Base-by-base conservation (phyloP, 495 filamentous ascomycete genomes). In the Lentithecium fluviatile region DNA sequence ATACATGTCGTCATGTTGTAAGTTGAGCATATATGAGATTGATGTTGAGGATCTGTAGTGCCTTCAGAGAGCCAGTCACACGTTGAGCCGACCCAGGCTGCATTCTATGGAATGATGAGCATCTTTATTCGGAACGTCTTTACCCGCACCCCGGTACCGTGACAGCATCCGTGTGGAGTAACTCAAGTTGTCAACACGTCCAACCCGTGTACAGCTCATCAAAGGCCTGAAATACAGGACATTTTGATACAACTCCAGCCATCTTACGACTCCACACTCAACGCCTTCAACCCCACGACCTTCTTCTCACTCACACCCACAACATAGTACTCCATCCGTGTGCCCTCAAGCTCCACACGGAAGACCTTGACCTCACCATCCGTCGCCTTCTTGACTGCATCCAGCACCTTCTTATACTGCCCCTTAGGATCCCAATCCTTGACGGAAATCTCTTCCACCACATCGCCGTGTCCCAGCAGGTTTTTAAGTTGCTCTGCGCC, bases 351-450 rank as follows among this genome's bases (percentile, higher is more conserved):
- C 48, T 76, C 75, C 15, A 93, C 81, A 52, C 82, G 76, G 62
- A 91, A 96, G n/a, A 93, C 81, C 70, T 83, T 81, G 45, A 91
- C 76, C 66, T 89, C 85, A 32, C 88, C 87, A n/a, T 70, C 67
- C 1, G 76, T 74, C 59, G 78, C 83, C 73, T 79, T 69, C 64
- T 74, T 72, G 29, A 87, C 81, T 26, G 82, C 83, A 37, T 84
- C 78, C 6, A 87, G 57, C 10, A 89, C 66, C 17, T 78, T 74
- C 32, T 67, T 73, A 65, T 89, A 88, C 65, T 83, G 72, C 15
- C 83, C 85, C 26, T 76, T 69, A 12, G 76, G 69, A 69, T 89
- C 85, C 75, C 86, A 89, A 25, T 87, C 82, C 24, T 79, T 76
- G 36, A 78, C 74, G 45, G 79, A 78, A 50, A 80, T 42, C 15